Base-by-base conservation (phyloP, 495 filamentous ascomycete species). In the Penicillium argentinense region DNA sequence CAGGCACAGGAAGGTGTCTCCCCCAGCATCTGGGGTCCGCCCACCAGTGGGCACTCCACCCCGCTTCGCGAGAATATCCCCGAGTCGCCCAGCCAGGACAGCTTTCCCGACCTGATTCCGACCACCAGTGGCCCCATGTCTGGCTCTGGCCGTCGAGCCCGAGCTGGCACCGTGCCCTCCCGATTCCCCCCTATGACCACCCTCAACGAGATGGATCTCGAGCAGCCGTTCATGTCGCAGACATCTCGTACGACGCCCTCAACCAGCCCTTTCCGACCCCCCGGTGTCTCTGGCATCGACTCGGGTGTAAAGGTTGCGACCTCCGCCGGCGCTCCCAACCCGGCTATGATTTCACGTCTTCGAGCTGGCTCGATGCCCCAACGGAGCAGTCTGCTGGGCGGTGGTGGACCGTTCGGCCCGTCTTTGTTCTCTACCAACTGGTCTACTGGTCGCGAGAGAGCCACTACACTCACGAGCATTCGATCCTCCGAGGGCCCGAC, bases 341-440 rank as follows among this genome's bases (percentile, higher is more conserved):
- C 89, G 27, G 82, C 87, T 1, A 74, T 92, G 37, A 74, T 96
- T 26, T 96, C 90, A 24, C 84, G 93, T 60, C 76, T 97, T 56
- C 82, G 93, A 56, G 91, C 93, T 51, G 93, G 93, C 39, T 98
- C 93, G 22, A 89, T 97, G 85, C 93, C 93, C 13, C 95, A 96
- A 62, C 82, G 87, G 44, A 82, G 82, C 53, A 87, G 81, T 37
- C 86, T 86, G 28, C 57, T 79, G 14, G 66, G 71, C 8, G 60
- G 70, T 32, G 71, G 83, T 9, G 86, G 78, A 51, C 90, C 93
- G 1, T 97, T 97, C 62, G 91, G 92, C 1, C 82, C 86, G 17
- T 91, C 88, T 9, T 77, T 96, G 36, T 97, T 97, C 65, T 90
- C 90, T 36, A 89, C 86, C 41, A 87, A 79, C 63, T 96, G 92